These are phyloP conservation scores for Dryas drummondii DNA, from an alignment of 306 rosid species.

Conservation along the genomic window DNA sequence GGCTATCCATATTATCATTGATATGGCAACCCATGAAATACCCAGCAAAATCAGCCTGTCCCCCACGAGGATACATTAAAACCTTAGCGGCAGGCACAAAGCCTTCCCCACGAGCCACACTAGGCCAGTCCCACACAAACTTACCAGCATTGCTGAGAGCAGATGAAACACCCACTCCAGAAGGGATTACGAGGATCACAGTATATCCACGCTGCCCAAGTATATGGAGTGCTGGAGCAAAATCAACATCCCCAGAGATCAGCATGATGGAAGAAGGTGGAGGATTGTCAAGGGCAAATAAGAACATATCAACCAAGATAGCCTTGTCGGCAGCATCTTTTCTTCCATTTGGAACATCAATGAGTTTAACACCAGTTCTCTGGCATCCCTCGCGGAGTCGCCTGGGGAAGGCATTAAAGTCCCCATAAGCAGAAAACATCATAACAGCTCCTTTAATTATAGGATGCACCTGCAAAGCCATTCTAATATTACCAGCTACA, in stretches of 20 bases:
- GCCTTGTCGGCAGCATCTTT: slow-evolving; percentile 99
- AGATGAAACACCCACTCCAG: slow-evolving; percentile 86
- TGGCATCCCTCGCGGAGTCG: slow-evolving; percentile 95
- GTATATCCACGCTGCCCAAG: slow-evolving; percentile 96
- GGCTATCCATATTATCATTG: slow-evolving; percentile 49
- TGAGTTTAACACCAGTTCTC: slow-evolving; percentile 90
- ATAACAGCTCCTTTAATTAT: slow-evolving; percentile 82
- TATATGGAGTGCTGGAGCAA: slow-evolving; percentile 93
- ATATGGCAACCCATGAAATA: slow-evolving; percentile 66
- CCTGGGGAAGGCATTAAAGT: slow-evolving; percentile 87
- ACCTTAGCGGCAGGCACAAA: slow-evolving; percentile 62
- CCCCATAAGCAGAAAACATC: slow-evolving; percentile 89
- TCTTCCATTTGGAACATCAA: slow-evolving; percentile 97
- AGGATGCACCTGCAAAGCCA: slow-evolving; percentile 94
- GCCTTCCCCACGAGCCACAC: slow-evolving; percentile 95
- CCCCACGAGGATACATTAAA: slow-evolving; percentile 52
- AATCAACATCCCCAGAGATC: slow-evolving; percentile 94
- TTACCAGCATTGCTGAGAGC: slow-evolving; percentile 96
- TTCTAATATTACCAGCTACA: slow-evolving; percentile 86
- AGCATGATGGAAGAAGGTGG: slow-evolving; percentile 96
- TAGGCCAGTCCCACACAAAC: slow-evolving; percentile 98
- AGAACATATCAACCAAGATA: slow-evolving; percentile 94
- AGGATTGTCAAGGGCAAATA: slow-evolving; percentile 96
- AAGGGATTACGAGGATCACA: slow-evolving; percentile 85
- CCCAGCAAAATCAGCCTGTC: slow-evolving; percentile 54